Conservation (phyloP, 805 yeast genomes). For the Yamadazyma endophytica region DNA sequence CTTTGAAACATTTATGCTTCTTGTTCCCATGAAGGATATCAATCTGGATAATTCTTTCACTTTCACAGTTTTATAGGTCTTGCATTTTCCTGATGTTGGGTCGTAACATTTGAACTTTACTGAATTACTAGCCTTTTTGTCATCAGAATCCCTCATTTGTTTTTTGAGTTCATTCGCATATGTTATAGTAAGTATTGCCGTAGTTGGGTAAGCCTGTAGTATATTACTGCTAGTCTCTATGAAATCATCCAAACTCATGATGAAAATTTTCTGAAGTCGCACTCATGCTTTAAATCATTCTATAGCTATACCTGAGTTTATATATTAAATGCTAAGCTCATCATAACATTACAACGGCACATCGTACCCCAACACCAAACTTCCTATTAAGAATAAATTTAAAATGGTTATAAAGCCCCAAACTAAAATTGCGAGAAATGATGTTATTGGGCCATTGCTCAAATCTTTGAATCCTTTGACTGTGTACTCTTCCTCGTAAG, state of each 20-base stretch:
- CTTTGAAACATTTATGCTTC: constrained; percentile 46
- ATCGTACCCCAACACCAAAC: constrained; percentile 24
- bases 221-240: constrained; percentile 17
- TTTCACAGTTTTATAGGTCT: constrained; percentile 55
- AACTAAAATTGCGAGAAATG: constrained; percentile 51
- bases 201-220: constrained; percentile 33
- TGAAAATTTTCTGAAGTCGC: too few species aligned
- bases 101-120: constrained; percentile 62
- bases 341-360: constrained; percentile 24
- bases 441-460: constrained; percentile 59
- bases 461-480: constrained; percentile 51
- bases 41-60: constrained; percentile 72
- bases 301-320: too few species aligned
- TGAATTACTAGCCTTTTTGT: constrained; percentile 23
- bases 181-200: constrained; percentile 32
- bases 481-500: constrained; percentile 11
- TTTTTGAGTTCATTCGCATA: constrained; percentile 29
- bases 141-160: constrained; percentile 8
- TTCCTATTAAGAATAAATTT: constrained; percentile 62
- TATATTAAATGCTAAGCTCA: too few species aligned
- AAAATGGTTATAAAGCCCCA: constrained; percentile 72
- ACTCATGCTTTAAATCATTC: too few species aligned
- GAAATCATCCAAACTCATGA: constrained; percentile 9
- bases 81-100: constrained; percentile 58
- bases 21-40: constrained; percentile 70